phyloP scores from a whole-genome alignment of 805 yeast species.

The Priceomyces fermenticarens region DNA sequence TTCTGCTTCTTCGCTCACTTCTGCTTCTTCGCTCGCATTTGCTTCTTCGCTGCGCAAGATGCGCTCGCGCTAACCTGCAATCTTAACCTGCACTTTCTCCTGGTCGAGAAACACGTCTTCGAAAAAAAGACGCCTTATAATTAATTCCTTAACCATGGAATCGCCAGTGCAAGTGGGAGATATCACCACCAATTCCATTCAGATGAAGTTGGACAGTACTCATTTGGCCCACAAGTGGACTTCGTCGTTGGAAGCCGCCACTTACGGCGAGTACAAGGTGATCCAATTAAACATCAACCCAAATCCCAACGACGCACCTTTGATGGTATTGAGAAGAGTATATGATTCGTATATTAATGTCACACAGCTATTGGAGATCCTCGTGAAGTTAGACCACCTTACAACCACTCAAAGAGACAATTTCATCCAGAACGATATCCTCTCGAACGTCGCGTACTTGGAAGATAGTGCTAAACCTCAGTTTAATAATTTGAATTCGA shows the following conservation, averaged over 20 bases:
- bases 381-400: constrained; percentile 26
- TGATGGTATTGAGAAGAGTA: constrained; percentile 35
- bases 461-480: constrained; percentile 13
- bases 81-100: too few relatives aligned
- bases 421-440: constrained; percentile 31
- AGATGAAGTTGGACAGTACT: constrained; percentile 31
- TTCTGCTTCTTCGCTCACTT: too few relatives aligned
- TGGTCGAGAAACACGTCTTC: too few relatives aligned
- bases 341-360: constrained; percentile 42
- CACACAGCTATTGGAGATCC: constrained; percentile 33
- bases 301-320: not conserved
- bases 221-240: constrained; percentile 25
- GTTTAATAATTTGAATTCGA: constrained; percentile 27
- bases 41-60: too few relatives aligned
- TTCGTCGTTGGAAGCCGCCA: constrained; percentile 21
- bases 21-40: too few relatives aligned
- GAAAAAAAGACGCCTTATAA: too few relatives aligned
- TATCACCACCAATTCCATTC: constrained; percentile 38
- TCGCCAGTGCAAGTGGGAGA: constrained; percentile 42
- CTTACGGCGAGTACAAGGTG: constrained; percentile 34
- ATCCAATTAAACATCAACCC: constrained; percentile 28
- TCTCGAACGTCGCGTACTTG: constrained; percentile 29
- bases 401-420: constrained; percentile 24
- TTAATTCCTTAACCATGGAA: constrained; percentile 22
- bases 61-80: too few relatives aligned